Percentiles rank a stretch among this genome's conserved stretches.
Evolutionary conservation across 352 stramenopile species (phyloP).

Genomic region (Phytopythium kandeliae): DNA sequence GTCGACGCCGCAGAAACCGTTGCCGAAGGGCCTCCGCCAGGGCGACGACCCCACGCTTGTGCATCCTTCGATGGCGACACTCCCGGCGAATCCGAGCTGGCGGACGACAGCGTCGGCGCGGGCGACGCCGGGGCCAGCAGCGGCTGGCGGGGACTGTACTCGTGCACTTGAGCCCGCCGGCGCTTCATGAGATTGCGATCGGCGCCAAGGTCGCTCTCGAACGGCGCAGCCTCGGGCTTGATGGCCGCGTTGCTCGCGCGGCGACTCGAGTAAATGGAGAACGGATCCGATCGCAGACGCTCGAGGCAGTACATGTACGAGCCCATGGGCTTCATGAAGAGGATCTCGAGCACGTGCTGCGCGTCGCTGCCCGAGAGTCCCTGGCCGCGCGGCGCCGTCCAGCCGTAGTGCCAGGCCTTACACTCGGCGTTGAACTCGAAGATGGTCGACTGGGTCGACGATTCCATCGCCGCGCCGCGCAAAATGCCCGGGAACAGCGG

Average conservation of each 20-base stretch:
- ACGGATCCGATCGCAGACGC: conserved; percentile 64
- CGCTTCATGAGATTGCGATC: conserved; percentile 52
- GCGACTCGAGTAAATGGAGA: conserved; percentile 77
- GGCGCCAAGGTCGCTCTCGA: conserved; percentile 31
- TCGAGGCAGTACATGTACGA: conserved; percentile 80
- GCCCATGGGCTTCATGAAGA: conserved; percentile 84
- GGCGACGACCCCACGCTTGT: conserved; percentile 13
- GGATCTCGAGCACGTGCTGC: conserved; percentile 69
- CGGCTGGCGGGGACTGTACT: conserved; percentile 8
- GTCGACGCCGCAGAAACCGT: too few species aligned
- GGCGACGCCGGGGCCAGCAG: conserved; percentile 24
- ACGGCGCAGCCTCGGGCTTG: conserved; percentile 49
- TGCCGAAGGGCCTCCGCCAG: conserved; percentile 7
- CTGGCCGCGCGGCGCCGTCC: conserved; percentile 69
- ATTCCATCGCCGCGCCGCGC: conserved; percentile 72
- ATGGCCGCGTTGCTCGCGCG: conserved; percentile 52
- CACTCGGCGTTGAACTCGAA: conserved; percentile 88
- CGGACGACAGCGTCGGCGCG: conserved; percentile 17
- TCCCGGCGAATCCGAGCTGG: conserved; percentile 26
- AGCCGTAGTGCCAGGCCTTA: conserved; percentile 89
- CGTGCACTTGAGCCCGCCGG: conserved; percentile 33
- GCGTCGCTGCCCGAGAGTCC: conserved; percentile 71
- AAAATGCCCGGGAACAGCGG: conserved; percentile 71
- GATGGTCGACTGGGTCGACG: conserved; percentile 68
- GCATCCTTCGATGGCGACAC: conserved; percentile 36